Evolutionary conservation across 2,329 filamentous ascomycete species (phyloP).

Genomic region (Acephala macrosclerotiorum): DNA sequence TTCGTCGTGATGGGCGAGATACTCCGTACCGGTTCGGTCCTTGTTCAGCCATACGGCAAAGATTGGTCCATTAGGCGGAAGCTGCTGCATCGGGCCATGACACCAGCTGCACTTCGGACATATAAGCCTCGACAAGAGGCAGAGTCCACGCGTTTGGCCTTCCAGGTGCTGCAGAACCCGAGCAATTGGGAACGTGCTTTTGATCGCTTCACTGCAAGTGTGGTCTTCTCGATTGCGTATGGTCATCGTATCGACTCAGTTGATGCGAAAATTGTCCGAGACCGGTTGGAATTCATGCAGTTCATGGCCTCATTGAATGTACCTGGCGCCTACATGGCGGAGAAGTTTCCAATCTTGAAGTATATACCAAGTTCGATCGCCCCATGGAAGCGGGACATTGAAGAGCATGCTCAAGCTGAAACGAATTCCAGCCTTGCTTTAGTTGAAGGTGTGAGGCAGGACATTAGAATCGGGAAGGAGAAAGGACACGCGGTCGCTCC

Average conservation of each 20-base stretch:
- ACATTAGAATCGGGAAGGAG: constrained; percentile 38
- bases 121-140: constrained; percentile 58
- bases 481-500: constrained; percentile 42
- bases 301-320: constrained; percentile 54
- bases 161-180: constrained; percentile 49
- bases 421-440: constrained; percentile 34
- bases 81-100: constrained; percentile 53
- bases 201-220: constrained; percentile 55
- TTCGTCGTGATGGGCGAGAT: constrained; percentile 55
- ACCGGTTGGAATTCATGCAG: constrained; percentile 56
- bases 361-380: constrained; percentile 43
- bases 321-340: constrained; percentile 48
- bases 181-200: constrained; percentile 53
- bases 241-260: constrained; percentile 57
- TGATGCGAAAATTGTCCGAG: constrained; percentile 53
- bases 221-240: constrained; percentile 59
- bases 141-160: constrained; percentile 54
- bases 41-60: constrained; percentile 57
- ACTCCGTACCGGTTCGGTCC: constrained; percentile 48
- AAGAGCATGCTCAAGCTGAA: constrained; percentile 33
- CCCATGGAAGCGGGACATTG: constrained; percentile 35
- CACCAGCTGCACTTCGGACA: constrained; percentile 49
- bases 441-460: constrained; percentile 43
- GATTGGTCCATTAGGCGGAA: constrained; percentile 53
- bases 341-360: constrained; percentile 45